Conservation (phyloP, 129 eudicot species). For the Heracleum sosnowskyi region DNA sequence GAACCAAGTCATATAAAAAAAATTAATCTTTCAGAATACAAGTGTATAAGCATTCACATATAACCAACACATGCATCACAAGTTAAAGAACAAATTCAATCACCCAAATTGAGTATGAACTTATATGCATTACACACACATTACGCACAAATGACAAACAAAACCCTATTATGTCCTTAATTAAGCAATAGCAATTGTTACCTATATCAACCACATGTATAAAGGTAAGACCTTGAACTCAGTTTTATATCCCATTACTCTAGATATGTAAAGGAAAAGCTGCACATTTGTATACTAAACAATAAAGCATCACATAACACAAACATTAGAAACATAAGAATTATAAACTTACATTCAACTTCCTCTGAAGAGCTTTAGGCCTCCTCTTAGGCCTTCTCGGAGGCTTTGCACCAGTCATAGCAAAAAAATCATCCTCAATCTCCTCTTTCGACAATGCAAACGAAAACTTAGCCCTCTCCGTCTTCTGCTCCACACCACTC, state of each 20-base stretch:
- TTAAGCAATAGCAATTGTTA: not conserved
- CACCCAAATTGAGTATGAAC: not conserved
- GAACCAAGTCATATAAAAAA: not conserved
- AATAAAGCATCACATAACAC: not conserved
- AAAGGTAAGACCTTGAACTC: not conserved
- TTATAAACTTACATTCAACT: conserved; percentile 14
- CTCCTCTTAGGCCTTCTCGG: conserved; percentile 18
- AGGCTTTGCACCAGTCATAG: conserved; percentile 15
- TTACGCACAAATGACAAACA: not conserved
- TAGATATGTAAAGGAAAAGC: not conserved
- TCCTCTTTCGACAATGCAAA: conserved; percentile 13
- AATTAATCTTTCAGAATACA: not conserved
- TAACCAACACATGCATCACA: not conserved
- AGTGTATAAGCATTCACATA: not conserved
- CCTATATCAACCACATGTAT: not conserved
- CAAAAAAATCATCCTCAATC: conserved; percentile 18
- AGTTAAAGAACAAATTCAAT: not conserved
- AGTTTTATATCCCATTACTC: not conserved
- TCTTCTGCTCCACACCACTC: not conserved
- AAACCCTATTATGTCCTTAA: not conserved
- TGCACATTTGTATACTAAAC: not conserved
- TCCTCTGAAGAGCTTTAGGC: conserved; percentile 16
- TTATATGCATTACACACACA: not conserved
- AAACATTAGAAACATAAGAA: not conserved
- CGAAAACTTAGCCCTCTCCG: conserved; percentile 15